Percentiles rank a stretch among this genome's conserved stretches.
phyloP scores from a whole-genome alignment of 2,329 filamentous ascomycete genomes.

The Penicillium sp. region DNA sequence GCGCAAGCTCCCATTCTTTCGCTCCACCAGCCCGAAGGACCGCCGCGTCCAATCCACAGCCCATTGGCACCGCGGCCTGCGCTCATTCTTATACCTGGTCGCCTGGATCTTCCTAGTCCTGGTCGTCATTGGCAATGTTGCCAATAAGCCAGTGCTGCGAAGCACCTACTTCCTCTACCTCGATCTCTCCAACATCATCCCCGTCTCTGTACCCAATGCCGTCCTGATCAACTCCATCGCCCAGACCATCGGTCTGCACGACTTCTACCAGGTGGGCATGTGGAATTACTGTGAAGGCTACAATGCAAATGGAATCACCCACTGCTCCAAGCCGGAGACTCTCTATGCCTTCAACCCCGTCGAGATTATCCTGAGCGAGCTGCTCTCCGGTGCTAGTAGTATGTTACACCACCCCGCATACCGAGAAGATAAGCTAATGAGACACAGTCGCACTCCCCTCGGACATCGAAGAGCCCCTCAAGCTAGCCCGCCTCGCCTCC shows the following conservation, averaged over 20 bases:
- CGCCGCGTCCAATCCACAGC: constrained; percentile 35
- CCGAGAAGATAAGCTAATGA: background rate
- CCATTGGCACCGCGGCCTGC: constrained; percentile 63
- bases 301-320: constrained; percentile 66
- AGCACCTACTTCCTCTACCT: constrained; percentile 83
- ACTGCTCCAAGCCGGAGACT: constrained; percentile 68
- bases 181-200: constrained; percentile 79
- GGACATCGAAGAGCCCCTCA: constrained; percentile 71
- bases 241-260: constrained; percentile 81
- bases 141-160: constrained; percentile 61
- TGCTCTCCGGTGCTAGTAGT: constrained; percentile 79
- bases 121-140: constrained; percentile 76
- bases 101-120: constrained; percentile 78
- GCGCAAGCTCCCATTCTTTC: constrained; percentile 29
- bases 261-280: constrained; percentile 90
- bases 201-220: constrained; percentile 69
- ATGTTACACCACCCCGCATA: constrained; percentile 27
- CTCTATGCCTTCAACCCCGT: constrained; percentile 94
- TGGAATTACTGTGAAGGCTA: constrained; percentile 95
- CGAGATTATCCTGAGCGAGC: constrained; percentile 73
- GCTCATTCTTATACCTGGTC: constrained; percentile 71
- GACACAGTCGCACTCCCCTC: constrained; percentile 70
- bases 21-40: constrained; percentile 26
- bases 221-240: constrained; percentile 84
- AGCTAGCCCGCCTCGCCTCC: constrained; percentile 72